Percentiles rank a stretch among this genome's conserved stretches.
Evolutionary conservation across 75 land plant species (phyloP).

Genomic region (Pseudotsuga menziesii): DNA sequence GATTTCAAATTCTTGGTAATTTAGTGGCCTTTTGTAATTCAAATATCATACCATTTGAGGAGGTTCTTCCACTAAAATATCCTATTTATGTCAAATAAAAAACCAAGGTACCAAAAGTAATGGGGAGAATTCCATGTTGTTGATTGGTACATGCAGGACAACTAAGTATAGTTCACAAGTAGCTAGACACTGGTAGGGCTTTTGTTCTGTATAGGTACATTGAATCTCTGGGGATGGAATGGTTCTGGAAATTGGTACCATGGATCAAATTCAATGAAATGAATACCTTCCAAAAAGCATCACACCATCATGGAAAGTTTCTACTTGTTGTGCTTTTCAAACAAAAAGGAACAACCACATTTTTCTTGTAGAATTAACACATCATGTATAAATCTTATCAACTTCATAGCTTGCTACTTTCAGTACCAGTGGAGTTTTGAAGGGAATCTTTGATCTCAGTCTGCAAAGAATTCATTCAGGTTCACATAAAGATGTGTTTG

Average conservation of each 20-base stretch:
- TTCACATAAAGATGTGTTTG: too few relatives aligned
- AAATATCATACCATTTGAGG: not conserved
- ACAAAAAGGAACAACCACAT: not conserved
- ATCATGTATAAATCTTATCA: not conserved
- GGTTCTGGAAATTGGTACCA: not conserved
- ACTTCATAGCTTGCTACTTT: not conserved
- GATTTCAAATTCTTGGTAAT: not conserved
- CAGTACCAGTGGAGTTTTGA: too few relatives aligned
- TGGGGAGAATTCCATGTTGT: not conserved
- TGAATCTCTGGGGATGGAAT: not conserved
- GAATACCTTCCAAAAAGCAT: not conserved
- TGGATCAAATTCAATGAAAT: not conserved
- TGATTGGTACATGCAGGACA: not conserved
- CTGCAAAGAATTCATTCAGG: too few relatives aligned
- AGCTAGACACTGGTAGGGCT: not conserved
- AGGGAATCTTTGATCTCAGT: too few relatives aligned
- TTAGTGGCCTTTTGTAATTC: not conserved
- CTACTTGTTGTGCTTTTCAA: not conserved
- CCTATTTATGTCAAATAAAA: not conserved
- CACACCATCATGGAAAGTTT: too few relatives aligned
- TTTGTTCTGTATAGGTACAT: not conserved
- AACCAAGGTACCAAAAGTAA: not conserved
- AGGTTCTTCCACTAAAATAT: not conserved
- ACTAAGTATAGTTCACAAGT: not conserved
- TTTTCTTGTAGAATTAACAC: not conserved